Evolutionary conservation across 345 rosid species (phyloP).

Genomic region (Diplotaxis tenuifolia): DNA sequence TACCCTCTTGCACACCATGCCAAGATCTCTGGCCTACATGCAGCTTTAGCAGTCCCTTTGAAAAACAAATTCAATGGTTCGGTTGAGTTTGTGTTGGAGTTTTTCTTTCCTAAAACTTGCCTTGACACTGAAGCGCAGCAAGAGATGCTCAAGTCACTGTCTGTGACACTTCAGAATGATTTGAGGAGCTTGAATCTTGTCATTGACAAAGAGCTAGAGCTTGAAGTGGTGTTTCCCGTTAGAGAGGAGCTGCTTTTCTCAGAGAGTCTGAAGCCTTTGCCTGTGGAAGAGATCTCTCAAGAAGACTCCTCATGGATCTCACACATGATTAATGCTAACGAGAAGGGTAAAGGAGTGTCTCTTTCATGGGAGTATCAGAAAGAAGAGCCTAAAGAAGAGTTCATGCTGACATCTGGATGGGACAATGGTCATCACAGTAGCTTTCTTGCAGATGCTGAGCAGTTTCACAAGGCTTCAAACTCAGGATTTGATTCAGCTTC

Average conservation of each 20-base stretch:
- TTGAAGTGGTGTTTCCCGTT: conserved; percentile 43
- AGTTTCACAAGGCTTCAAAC: conserved; percentile 39
- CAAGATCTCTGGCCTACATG: conserved; percentile 61
- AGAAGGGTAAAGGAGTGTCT: conserved; percentile 58
- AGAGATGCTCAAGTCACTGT: conserved; percentile 49
- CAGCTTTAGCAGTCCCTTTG: conserved; percentile 79
- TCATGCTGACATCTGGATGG: conserved; percentile 51
- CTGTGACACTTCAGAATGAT: conserved; percentile 49
- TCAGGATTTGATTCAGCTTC: conserved; percentile 40
- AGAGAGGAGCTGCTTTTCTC: conserved; percentile 39
- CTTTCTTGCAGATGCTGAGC: conserved; percentile 44
- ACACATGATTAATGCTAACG: conserved; percentile 61
- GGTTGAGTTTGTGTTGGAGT: conserved; percentile 78
- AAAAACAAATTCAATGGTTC: conserved; percentile 44
- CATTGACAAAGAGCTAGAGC: conserved; percentile 57
- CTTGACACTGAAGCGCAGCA: conserved; percentile 49
- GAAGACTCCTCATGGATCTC: conserved; percentile 65
- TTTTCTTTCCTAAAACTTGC: conserved; percentile 75
- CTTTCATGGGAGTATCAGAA: conserved; percentile 61
- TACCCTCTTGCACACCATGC: conserved; percentile 94
- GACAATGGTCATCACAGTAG: conserved; percentile 37
- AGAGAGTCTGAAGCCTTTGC: conserved; percentile 31
- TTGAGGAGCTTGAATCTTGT: conserved; percentile 51
- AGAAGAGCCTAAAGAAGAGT: conserved; percentile 66
- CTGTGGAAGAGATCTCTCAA: conserved; percentile 44